Evolutionary conservation across 2,329 filamentous ascomycete species (phyloP).

Genomic region (Colletotrichum spinosum): DNA sequence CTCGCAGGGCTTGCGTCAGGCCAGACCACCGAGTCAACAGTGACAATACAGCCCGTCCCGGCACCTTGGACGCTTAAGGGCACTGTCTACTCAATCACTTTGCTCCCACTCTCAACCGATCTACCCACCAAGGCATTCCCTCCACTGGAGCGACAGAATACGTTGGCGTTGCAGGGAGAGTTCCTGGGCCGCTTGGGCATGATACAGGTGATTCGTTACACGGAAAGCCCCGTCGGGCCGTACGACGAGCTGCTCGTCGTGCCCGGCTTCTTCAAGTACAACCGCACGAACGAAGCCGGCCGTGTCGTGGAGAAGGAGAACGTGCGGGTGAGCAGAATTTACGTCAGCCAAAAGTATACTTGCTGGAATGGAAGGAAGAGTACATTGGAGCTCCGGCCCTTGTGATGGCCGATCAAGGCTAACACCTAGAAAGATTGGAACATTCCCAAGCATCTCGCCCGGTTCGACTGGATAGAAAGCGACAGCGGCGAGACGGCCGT

Average conservation of each 20-base stretch:
- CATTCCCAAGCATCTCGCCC: slow-evolving; percentile 65
- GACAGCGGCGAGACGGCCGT: slow-evolving; percentile 51
- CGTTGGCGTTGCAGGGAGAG: slow-evolving; percentile 43
- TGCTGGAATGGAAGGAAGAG: slow-evolving; percentile 64
- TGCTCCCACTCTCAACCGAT: slow-evolving; percentile 19
- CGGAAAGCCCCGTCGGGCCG: slow-evolving; percentile 60
- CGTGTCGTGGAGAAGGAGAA: slow-evolving; percentile 45
- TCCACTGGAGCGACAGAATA: slow-evolving; percentile 16
- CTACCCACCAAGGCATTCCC: slow-evolving; percentile 32
- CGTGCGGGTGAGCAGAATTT: slow-evolving; percentile 61
- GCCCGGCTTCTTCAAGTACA: slow-evolving; percentile 59
- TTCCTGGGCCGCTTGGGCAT: slow-evolving; percentile 58
- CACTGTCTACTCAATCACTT: slow-evolving; percentile 35
- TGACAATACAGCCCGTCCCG: slow-evolving; percentile 29
- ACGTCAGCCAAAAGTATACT: slow-evolving; percentile 63
- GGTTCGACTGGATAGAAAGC: slow-evolving; percentile 58
- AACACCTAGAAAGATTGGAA: slow-evolving; percentile 58
- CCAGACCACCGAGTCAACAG: slow-evolving; percentile 32
- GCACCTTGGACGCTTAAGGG: slow-evolving; percentile 39
- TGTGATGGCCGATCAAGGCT: neutral
- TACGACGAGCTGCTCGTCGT: slow-evolving; percentile 64
- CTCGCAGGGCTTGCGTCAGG: slow-evolving; percentile 6
- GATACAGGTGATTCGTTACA: slow-evolving; percentile 63
- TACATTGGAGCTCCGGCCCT: slow-evolving; percentile 41
- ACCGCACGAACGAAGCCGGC: slow-evolving; percentile 42